phyloP scores from a whole-genome alignment of 257 asterid species.

The Lavandula angustifolia region DNA sequence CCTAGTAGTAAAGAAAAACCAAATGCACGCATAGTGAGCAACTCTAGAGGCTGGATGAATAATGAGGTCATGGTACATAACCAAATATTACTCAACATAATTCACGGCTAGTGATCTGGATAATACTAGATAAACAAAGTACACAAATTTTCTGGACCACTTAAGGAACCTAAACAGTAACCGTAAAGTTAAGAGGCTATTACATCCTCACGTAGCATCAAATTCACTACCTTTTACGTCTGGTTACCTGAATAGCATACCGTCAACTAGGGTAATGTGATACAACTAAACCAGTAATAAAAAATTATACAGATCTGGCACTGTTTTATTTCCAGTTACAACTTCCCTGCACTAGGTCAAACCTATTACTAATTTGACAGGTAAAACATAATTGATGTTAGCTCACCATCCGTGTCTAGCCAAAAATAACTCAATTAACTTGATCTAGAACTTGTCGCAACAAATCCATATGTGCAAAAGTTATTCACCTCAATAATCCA shows the following conservation, averaged over 20 bases:
- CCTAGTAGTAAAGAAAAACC: slow-evolving; percentile 42
- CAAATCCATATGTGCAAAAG: slow-evolving; percentile 1
- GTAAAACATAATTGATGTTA: background rate
- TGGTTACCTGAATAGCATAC: background rate
- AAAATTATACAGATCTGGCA: background rate
- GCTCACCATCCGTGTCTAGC: slow-evolving; percentile 6
- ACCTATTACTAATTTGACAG: background rate
- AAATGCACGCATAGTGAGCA: slow-evolving; percentile 26
- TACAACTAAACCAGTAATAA: background rate
- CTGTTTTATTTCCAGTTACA: background rate
- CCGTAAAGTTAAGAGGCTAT: background rate
- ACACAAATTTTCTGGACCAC: background rate
- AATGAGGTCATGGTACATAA: slow-evolving; percentile 12
- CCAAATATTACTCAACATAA: slow-evolving; percentile 20
- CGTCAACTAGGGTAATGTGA: background rate
- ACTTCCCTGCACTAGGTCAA: background rate
- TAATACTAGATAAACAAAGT: slow-evolving; percentile 16
- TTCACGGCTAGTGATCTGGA: slow-evolving; percentile 11
- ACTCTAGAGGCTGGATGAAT: slow-evolving; percentile 4
- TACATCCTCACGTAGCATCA: slow-evolving; percentile 2
- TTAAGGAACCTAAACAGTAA: slow-evolving; percentile 19
- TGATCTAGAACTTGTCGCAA: background rate
- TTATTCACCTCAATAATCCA: slow-evolving; percentile 21
- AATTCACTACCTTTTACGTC: slow-evolving; percentile 7
- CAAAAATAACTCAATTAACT: background rate